These are phyloP conservation scores for Amanita brunnescens DNA, from an alignment of 768 basidiomycete genomes.

Conservation along the genomic window DNA sequence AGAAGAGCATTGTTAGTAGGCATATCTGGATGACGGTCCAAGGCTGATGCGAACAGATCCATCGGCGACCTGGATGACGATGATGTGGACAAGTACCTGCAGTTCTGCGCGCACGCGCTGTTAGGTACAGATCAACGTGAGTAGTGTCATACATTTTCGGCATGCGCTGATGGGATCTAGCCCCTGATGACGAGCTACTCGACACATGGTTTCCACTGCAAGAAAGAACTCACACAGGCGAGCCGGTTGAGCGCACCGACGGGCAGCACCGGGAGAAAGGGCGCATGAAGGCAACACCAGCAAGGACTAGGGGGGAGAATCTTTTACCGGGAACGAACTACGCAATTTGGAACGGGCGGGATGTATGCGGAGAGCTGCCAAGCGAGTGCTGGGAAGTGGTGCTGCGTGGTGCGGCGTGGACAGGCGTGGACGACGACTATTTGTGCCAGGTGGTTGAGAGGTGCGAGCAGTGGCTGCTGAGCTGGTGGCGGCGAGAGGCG, in stretches of 20 bases:
- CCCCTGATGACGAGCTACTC: conserved; percentile 22
- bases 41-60: conserved; percentile 30
- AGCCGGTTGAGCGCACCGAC: neutral
- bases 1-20: conserved; percentile 36
- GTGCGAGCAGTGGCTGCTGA: conserved; percentile 54
- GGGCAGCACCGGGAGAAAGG: neutral
- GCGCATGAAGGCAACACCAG: neutral
- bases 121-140: conserved; percentile 22
- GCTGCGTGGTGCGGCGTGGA: conserved; percentile 40
- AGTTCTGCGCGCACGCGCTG: conserved; percentile 54
- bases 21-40: neutral
- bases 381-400: conserved; percentile 44
- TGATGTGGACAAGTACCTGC: conserved; percentile 55
- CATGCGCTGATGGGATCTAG: neutral
- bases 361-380: conserved; percentile 51
- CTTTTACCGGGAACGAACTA: conserved; percentile 52
- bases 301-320: neutral
- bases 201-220: conserved; percentile 34
- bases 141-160: conserved; percentile 13
- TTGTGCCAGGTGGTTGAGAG: conserved; percentile 49
- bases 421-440: conserved; percentile 45
- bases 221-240: neutral
- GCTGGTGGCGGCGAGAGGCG: conserved; percentile 31
- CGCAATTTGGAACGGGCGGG: conserved; percentile 58
- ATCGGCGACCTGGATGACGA: conserved; percentile 42